A percentile compares a stretch with the other conserved stretches of the same genome.
These are phyloP conservation scores for Inonotus hispidus DNA, from an alignment of 1,284 basidiomycete genomes.

Conservation along the genomic window DNA sequence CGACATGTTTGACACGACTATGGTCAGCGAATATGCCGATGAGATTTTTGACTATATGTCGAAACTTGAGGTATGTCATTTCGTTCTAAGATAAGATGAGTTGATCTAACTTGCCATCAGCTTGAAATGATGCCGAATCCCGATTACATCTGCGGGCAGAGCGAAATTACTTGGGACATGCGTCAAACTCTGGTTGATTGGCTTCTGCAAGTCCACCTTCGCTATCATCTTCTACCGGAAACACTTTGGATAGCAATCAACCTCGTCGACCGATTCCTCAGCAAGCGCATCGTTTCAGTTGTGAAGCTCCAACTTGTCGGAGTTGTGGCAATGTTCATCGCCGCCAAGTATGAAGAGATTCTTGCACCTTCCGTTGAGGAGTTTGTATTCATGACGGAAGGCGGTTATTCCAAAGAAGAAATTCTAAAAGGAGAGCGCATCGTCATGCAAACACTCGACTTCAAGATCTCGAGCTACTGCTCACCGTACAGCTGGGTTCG, in stretches of 20 bases:
- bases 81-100: neutral
- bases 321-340: slow-evolving; percentile 95
- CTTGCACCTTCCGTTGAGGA: slow-evolving; percentile 91
- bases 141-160: slow-evolving; percentile 93
- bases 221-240: slow-evolving; percentile 97
- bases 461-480: slow-evolving; percentile 95
- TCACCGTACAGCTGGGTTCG: slow-evolving; percentile 99
- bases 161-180: slow-evolving; percentile 95
- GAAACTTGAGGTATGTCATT: slow-evolving; percentile 69
- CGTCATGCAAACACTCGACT: slow-evolving; percentile 90
- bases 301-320: slow-evolving; percentile 98
- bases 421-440: slow-evolving; percentile 98
- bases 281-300: slow-evolving; percentile 86
- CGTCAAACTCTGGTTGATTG: slow-evolving; percentile 96
- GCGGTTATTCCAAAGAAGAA: slow-evolving; percentile 90
- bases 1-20: slow-evolving; percentile 88
- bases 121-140: slow-evolving; percentile 87
- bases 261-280: slow-evolving; percentile 96
- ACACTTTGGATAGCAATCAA: slow-evolving; percentile 98
- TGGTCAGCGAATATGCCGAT: slow-evolving; percentile 97
- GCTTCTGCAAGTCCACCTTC: slow-evolving; percentile 95
- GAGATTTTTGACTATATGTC: slow-evolving; percentile 98
- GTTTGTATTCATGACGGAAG: slow-evolving; percentile 97
- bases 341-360: slow-evolving; percentile 99
- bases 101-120: slow-evolving; percentile 36